Evolutionary conservation across 2,329 filamentous ascomycete genomes (phyloP), one percentile per base, ranked within the genome.

Genomic region (Aureobasidium subglaciale): DNA sequence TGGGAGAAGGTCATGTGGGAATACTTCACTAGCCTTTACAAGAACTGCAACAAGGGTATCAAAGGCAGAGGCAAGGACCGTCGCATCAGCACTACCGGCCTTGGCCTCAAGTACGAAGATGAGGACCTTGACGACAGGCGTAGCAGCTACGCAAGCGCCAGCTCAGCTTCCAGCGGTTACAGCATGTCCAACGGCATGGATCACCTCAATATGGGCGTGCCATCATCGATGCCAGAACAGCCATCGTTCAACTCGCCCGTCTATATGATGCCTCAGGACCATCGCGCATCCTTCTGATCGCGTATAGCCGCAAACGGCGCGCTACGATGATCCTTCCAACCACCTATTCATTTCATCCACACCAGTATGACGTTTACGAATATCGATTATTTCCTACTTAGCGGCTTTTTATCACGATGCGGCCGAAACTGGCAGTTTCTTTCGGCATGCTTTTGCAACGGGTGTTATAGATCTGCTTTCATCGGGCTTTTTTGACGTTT

Each of bases 1-100:
- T 78, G 84, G 34, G 89, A 96, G 64, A 84, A 82, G 59, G 85
- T 90, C 58, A 76, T 96, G 49, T 90, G 87, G 76, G 82, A 87
- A 62, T 95, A 96, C 73, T 93, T 97, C 67, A 81, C 85, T 4
- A 79, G 79, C 0, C 78, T 96, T n/a, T 96, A 96, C 79, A 96
- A 95, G 76, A 95, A 97, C 73, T 91, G 87, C 73, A 97, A 97
- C 79, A 96, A 96, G 71, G 93, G 93, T 1, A 96, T 97, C 76
- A 97, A 96, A 72, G 93, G 93, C 10, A 84, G 93, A 42, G 93
- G 93, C 40, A 93, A 92, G 68, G 88, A 91, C 63, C 79, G 89
- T 56, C 84, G 83, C 57, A 86, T 90, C 61, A 71, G 70, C 40
- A 66, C 69, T 10, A 58, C 66, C 25, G 43, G 52, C 25, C 30